Evolutionary conservation across 805 yeast genomes (phyloP), one percentile per base, ranked within the genome.

Genomic region (Kodamaea lidongshanica): DNA sequence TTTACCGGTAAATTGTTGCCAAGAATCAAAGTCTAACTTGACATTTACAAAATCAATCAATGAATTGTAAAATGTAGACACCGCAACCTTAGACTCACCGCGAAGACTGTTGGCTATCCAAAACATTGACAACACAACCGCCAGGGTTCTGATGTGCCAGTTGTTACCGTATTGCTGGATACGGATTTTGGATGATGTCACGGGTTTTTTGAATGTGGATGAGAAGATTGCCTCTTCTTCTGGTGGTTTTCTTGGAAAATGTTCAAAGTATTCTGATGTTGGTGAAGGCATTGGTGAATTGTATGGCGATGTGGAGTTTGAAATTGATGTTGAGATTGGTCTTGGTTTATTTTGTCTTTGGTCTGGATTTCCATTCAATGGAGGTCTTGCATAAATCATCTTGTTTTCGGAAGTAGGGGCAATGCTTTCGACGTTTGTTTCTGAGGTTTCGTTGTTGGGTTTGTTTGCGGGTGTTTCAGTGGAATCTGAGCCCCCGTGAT

Each of bases 1-100:
- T 39, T 55, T 41, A 38, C 56, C 51, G 42, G 65, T 64, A 25
- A 22, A 27, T 24, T 22, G 35, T 38, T 79, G 83, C 96, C 96
- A 89, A 1, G 72, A 65, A 43, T 84, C 94, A 56, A 81, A 92
- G 54, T 89, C 98, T 32, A 75, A 70, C 34, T 68, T 75, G 19
- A 83, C 67, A 44, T 83, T 83, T 14, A 85, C 76, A 50, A 67
- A 83, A 51, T 89, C 97, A 3, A 82, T 79, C 56, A 87, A 61
- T 4, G 81, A 69, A 50, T 89, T 89, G 58, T 89, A 89, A 45
- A 83, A 85, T 0, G 54, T 46, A 6, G 75, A 67, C 2, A 56
- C 41, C 1, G 56, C 54, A 3, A 59, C 32, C 9, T 41, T 41
- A 4, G 39, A 37, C 3, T 34, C 36, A 16, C 31, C 25, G 25